A percentile compares a stretch with the other conserved stretches of the same genome.
phyloP scores from a whole-genome alignment of 2,329 filamentous ascomycete species.

The Colletotrichum liriopes region DNA sequence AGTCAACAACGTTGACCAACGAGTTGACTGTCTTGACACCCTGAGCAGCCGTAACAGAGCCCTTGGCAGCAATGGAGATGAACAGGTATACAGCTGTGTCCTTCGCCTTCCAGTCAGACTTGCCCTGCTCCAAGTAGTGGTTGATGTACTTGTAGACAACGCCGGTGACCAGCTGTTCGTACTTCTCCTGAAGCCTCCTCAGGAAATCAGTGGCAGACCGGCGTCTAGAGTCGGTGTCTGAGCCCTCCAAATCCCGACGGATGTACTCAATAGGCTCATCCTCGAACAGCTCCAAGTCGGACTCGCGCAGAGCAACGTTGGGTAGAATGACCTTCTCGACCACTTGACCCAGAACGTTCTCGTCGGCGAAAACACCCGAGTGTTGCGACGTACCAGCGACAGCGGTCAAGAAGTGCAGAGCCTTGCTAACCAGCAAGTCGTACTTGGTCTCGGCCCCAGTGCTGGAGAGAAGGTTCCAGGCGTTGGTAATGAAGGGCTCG shows the following conservation, averaged over 20 bases:
- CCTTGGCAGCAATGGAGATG: constrained; percentile 93
- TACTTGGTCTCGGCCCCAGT: constrained; percentile 92
- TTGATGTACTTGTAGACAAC: constrained; percentile 92
- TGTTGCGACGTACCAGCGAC: constrained; percentile 85
- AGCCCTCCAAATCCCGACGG: constrained; percentile 92
- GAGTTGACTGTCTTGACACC: constrained; percentile 93
- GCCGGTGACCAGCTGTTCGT: constrained; percentile 86
- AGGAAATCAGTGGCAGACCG: constrained; percentile 96
- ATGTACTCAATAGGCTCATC: constrained; percentile 99
- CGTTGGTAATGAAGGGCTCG: constrained; percentile 87
- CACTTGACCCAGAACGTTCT: constrained; percentile 85
- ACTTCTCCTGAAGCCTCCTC: constrained; percentile 88
- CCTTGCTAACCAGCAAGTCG: constrained; percentile 94
- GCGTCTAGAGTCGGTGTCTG: constrained; percentile 93
- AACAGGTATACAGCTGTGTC: constrained; percentile 99
- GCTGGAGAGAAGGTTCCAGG: constrained; percentile 91
- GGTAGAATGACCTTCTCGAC: constrained; percentile 97
- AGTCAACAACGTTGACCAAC: constrained; percentile 91
- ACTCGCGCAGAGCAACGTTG: constrained; percentile 92
- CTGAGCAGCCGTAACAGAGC: constrained; percentile 86
- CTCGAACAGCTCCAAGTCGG: constrained; percentile 95
- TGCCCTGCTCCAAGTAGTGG: constrained; percentile 86
- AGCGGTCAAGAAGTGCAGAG: constrained; percentile 93
- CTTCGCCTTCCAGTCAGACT: constrained; percentile 95
- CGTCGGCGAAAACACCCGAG: constrained; percentile 87